A percentile compares a stretch with the other conserved stretches of the same genome.
Evolutionary conservation across 257 asterid species (phyloP).

Genomic region (Salvia miltiorrhiza): DNA sequence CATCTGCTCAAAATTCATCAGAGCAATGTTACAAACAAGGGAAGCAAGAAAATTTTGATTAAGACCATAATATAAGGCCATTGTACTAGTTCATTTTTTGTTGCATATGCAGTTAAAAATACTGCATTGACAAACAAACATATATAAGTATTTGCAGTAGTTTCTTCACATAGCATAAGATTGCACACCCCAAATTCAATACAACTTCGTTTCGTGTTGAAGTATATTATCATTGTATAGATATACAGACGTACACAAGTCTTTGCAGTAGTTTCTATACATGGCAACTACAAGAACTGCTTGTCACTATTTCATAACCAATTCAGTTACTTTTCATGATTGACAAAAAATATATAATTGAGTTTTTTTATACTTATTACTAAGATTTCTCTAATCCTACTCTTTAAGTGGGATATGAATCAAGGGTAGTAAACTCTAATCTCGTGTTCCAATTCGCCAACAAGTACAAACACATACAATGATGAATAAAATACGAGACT

Average conservation of each 20-base stretch:
- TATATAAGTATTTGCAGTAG: not conserved
- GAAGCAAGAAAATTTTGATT: not conserved
- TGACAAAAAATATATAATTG: too few species aligned
- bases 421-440: too few species aligned
- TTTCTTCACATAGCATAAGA: not conserved
- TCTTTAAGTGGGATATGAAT: too few species aligned
- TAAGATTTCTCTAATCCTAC: too few species aligned
- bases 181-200: too few species aligned
- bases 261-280: not conserved
- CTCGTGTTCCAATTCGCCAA: not conserved
- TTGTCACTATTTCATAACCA: not conserved
- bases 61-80: not conserved
- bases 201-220: too few species aligned
- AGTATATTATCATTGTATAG: too few species aligned
- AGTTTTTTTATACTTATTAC: too few species aligned
- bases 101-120: not conserved
- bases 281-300: not conserved
- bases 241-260: not conserved
- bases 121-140: not conserved
- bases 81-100: not conserved
- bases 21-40: not conserved
- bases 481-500: not conserved
- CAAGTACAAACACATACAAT: not conserved
- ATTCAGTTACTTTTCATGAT: too few species aligned
- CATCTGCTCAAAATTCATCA: slow-evolving; percentile 37